Conservation (phyloP, 352 stramenopile species). For the Globisporangium nunn region DNA sequence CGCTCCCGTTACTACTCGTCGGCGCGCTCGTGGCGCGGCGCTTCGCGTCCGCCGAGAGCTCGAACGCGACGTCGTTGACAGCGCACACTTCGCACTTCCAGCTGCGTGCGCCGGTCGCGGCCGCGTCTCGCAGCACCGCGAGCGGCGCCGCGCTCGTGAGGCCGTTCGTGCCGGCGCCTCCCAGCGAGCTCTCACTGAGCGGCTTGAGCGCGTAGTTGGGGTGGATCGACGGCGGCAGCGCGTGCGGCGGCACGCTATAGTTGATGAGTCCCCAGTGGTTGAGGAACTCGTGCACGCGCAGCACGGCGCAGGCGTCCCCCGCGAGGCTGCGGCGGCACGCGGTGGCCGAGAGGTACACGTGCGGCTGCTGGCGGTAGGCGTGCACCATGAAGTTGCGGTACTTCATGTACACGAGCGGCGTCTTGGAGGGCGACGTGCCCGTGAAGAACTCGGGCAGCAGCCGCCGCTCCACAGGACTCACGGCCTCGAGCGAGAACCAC, state of each 20-base stretch:
- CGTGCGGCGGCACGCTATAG: slow-evolving; percentile 72
- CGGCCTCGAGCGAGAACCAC: slow-evolving; percentile 73
- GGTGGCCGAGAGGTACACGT: slow-evolving; percentile 79
- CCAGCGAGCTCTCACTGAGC: background rate
- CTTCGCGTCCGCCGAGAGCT: slow-evolving; percentile 56
- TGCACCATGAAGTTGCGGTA: slow-evolving; percentile 87
- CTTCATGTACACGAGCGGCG: slow-evolving; percentile 65
- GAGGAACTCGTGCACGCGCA: slow-evolving; percentile 82
- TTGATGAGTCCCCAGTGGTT: slow-evolving; percentile 85
- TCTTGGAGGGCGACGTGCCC: slow-evolving; percentile 33
- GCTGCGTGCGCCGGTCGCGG: background rate
- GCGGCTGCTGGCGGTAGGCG: slow-evolving; percentile 68
- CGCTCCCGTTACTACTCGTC: slow-evolving; percentile 8
- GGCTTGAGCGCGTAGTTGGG: slow-evolving; percentile 52
- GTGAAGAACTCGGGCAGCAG: slow-evolving; percentile 83
- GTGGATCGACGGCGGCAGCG: slow-evolving; percentile 44
- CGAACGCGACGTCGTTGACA: slow-evolving; percentile 31
- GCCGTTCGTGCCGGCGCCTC: background rate
- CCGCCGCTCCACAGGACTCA: slow-evolving; percentile 75
- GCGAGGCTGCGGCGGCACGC: slow-evolving; percentile 75
- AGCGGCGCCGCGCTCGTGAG: slow-evolving; percentile 8
- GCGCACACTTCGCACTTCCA: slow-evolving; percentile 49
- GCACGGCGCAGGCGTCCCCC: slow-evolving; percentile 73
- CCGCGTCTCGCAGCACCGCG: slow-evolving; percentile 28
- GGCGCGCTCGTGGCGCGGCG: slow-evolving; percentile 24